These are phyloP conservation scores for Zygoascus bituminiphila DNA, from an alignment of 805 yeast genomes.

Conservation along the genomic window DNA sequence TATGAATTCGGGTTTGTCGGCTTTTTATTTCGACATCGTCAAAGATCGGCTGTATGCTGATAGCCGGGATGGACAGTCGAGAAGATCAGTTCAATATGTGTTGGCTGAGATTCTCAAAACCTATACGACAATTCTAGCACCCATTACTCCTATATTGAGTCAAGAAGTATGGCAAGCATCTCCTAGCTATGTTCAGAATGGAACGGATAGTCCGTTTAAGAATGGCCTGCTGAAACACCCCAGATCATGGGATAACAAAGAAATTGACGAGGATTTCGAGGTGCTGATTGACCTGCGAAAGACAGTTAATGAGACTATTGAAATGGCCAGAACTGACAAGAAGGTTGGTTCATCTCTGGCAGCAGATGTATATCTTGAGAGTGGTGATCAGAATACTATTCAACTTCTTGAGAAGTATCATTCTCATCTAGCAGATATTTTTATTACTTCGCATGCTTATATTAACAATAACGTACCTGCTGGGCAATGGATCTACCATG, in stretches of 20 bases:
- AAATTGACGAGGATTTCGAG: slow-evolving; percentile 38
- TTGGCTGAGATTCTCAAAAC: slow-evolving; percentile 45
- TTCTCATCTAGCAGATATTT: slow-evolving; percentile 46
- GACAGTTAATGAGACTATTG: slow-evolving; percentile 43
- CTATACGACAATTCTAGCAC: slow-evolving; percentile 63
- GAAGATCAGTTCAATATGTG: slow-evolving; percentile 61
- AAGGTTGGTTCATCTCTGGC: slow-evolving; percentile 45
- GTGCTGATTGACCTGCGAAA: slow-evolving; percentile 42
- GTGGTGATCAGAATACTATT: slow-evolving; percentile 11
- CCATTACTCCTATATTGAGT: slow-evolving; percentile 72
- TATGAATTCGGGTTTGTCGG: slow-evolving; percentile 66
- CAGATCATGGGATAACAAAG: slow-evolving; percentile 28
- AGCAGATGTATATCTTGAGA: slow-evolving; percentile 37
- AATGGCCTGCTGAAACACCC: slow-evolving; percentile 37
- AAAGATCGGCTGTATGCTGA: slow-evolving; percentile 85
- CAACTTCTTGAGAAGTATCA: slow-evolving; percentile 22
- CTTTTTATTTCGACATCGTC: slow-evolving; percentile 76
- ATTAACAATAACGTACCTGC: slow-evolving; percentile 24
- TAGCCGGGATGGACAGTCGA: slow-evolving; percentile 34
- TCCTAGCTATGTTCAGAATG: slow-evolving; percentile 29
- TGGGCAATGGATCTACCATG: slow-evolving; percentile 26
- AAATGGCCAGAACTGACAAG: slow-evolving; percentile 46
- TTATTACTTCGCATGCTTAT: slow-evolving; percentile 56
- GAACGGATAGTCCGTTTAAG: slow-evolving; percentile 39
- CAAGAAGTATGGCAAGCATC: slow-evolving; percentile 81